Evolutionary conservation across 192 early-diverging fungal genomes (phyloP), one percentile per base, ranked within the genome.

Genomic region (Coemansia sp.): DNA sequence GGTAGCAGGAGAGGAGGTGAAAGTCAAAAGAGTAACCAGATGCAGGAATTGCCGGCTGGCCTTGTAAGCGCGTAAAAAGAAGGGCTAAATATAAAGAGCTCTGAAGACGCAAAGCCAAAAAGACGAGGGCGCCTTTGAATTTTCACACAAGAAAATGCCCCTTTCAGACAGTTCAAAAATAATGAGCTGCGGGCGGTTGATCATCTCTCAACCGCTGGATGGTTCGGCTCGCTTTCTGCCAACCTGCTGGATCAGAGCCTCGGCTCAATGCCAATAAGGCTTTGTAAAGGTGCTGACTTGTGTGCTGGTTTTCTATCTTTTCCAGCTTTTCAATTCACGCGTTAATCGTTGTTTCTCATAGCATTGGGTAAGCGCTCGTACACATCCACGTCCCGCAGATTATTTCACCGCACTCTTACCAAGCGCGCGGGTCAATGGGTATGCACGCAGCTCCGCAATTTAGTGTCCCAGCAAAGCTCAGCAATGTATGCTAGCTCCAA

Each of bases 381-480:
- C 57, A 59, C 38, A 50, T 17, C 49, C 52, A 12, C 48, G 48
- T 49, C n/a, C 48, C 48, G 48, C 48, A 49, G 19, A 49, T 49
- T 49, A 21, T 8, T 17, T 8, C 19, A 49, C 48, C 19, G 8
- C 48, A 21, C 48, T 21, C 17, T 19, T 16, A 49, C 7, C 19
- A 19, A n/a, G 48, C n/a, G 48, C 48, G 48, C 7, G 19, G 48
- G 48, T 19, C 48, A 45, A 63, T 63, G 62, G 62, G 62, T 63
- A 63, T 48, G 61, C 35, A 41, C 2, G 50, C 61, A 41, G 61
- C 52, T 38, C 41, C 16, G 16, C 55, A 27, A 57, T 57, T 57
- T 43, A n/a, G 41, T 16, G 41, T 43, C 16, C 10, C 41, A 4
- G 41, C 41, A 11, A 43, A n/a, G 41, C 41, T 43, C 41, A 3